Evolutionary conservation across 805 yeast species (phyloP).

Genomic region (Metschnikowia cubensis): DNA sequence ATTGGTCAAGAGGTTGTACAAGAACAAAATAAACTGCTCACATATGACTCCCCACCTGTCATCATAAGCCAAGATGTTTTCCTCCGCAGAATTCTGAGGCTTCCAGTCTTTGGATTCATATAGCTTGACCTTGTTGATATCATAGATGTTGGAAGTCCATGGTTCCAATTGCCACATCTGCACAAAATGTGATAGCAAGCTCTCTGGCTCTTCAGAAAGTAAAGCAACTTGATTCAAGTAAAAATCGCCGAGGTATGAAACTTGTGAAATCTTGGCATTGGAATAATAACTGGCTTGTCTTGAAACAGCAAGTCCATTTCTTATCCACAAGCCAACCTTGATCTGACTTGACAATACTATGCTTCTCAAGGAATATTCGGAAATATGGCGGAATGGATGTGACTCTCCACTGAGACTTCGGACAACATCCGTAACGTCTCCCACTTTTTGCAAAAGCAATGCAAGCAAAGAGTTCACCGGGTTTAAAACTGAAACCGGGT

Average conservation of each 20-base stretch:
- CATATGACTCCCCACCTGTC: slow-evolving; percentile 45
- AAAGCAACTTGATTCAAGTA: slow-evolving; percentile 45
- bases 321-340: slow-evolving; percentile 64
- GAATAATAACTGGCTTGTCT: slow-evolving; percentile 49
- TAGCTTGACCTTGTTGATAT: background rate
- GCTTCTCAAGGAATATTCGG: slow-evolving; percentile 58
- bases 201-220: slow-evolving; percentile 34
- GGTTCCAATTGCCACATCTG: slow-evolving; percentile 54
- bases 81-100: slow-evolving; percentile 40
- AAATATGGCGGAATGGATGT: slow-evolving; percentile 36
- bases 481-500: slow-evolving; percentile 53
- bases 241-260: slow-evolving; percentile 41
- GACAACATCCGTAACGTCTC: slow-evolving; percentile 6
- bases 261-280: slow-evolving; percentile 38
- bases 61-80: slow-evolving; percentile 41
- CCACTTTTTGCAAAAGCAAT: slow-evolving; percentile 34
- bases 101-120: slow-evolving; percentile 1
- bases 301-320: slow-evolving; percentile 59
- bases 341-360: slow-evolving; percentile 61
- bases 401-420: background rate
- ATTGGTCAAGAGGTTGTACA: slow-evolving; percentile 44
- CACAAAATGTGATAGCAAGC: slow-evolving; percentile 35
- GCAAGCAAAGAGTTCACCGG: slow-evolving; percentile 59
- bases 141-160: slow-evolving; percentile 16
- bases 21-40: slow-evolving; percentile 39